A percentile compares a stretch with the other conserved stretches of the same genome.
These are phyloP conservation scores for Gautieria morchelliformis DNA, from an alignment of 768 basidiomycete species.

Conservation along the genomic window DNA sequence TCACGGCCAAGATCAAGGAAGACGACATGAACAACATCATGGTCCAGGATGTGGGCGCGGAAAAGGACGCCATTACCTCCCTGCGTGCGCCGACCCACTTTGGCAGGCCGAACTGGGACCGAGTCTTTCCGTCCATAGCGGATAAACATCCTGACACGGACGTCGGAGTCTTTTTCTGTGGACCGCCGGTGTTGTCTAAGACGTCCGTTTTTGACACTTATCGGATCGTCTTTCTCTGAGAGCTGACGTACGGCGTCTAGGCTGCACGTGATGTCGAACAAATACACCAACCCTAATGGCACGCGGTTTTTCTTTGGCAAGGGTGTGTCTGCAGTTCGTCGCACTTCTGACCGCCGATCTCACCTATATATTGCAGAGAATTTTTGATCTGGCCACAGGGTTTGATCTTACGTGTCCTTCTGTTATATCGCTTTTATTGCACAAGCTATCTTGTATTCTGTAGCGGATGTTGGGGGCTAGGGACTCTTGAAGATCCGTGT, in stretches of 20 bases:
- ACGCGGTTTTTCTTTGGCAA: constrained; percentile 89
- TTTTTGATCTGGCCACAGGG: no score
- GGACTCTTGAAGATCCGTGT: no score
- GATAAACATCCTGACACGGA: constrained; percentile 85
- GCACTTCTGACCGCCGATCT: no score
- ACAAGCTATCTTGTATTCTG: no score
- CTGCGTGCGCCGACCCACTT: constrained; percentile 89
- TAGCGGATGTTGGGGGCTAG: no score
- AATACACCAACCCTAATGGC: constrained; percentile 69
- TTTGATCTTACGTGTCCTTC: no score
- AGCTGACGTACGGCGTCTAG: constrained; percentile 1
- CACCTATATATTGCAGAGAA: no score
- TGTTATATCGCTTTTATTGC: no score
- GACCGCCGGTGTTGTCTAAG: constrained; percentile 61
- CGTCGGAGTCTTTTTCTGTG: constrained; percentile 91
- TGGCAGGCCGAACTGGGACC: constrained; percentile 82
- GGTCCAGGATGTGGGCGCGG: constrained; percentile 86
- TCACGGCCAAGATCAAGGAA: constrained; percentile 84
- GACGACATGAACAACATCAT: constrained; percentile 93
- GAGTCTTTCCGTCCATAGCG: constrained; percentile 59
- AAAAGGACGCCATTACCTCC: constrained; percentile 84
- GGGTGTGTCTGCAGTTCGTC: constrained; percentile 20
- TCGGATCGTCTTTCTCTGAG: no score
- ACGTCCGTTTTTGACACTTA: constrained; percentile 15
- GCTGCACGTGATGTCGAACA: constrained; percentile 78